Conservation (phyloP, 2,329 filamentous ascomycete species). For the Monascus ruber region DNA sequence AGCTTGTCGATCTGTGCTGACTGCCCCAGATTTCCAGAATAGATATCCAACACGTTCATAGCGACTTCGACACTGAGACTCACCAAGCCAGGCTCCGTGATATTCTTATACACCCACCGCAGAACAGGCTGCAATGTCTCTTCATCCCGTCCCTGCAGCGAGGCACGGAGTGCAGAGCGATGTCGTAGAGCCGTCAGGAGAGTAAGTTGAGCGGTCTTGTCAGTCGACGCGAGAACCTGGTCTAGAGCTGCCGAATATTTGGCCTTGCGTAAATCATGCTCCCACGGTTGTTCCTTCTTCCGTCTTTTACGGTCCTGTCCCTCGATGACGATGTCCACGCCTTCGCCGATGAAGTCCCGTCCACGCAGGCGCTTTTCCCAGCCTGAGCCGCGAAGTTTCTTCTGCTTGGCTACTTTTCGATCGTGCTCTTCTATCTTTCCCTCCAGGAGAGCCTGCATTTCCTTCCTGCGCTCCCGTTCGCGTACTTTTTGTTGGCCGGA, state of each 20-base stretch:
- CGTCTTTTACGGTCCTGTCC: conserved; percentile 48
- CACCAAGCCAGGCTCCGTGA: conserved; percentile 73
- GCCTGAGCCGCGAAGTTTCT: conserved; percentile 47
- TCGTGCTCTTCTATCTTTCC: conserved; percentile 72
- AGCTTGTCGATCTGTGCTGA: conserved; percentile 61
- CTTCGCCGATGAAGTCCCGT: conserved; percentile 73
- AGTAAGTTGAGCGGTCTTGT: conserved; percentile 57
- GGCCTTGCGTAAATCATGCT: conserved; percentile 66
- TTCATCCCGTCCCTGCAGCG: conserved; percentile 72
- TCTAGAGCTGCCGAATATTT: conserved; percentile 71
- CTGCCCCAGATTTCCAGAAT: conserved; percentile 65
- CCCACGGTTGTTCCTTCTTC: conserved; percentile 64
- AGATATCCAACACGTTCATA: conserved; percentile 74
- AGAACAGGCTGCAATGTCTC: conserved; percentile 69
- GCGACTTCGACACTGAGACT: conserved; percentile 72
- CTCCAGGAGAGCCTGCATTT: conserved; percentile 70
- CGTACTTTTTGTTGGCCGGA: conserved; percentile 69
- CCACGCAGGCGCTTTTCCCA: conserved; percentile 54
- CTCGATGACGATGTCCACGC: conserved; percentile 78
- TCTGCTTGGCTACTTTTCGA: conserved; percentile 57
- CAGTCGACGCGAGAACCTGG: conserved; percentile 52
- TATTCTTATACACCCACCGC: conserved; percentile 68
- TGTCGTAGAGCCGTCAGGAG: conserved; percentile 76
- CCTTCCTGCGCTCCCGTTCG: conserved; percentile 65
- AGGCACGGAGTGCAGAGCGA: conserved; percentile 69